Percentiles rank a stretch among this genome's conserved stretches.
These are phyloP conservation scores for Diddensiella santjacobensis DNA, from an alignment of 805 yeast species.

Conservation along the genomic window DNA sequence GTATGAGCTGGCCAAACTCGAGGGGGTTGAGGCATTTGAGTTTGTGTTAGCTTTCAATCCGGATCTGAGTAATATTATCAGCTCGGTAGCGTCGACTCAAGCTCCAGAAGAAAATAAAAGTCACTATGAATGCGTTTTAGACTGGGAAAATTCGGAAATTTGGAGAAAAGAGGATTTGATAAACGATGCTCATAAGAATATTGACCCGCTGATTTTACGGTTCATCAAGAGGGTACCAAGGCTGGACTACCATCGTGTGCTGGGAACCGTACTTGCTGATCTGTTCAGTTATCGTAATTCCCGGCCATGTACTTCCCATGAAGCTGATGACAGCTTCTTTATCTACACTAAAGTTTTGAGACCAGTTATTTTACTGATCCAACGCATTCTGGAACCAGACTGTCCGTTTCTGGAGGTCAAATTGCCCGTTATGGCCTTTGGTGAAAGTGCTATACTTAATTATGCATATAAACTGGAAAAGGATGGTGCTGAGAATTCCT, in stretches of 20 bases:
- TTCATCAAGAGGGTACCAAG: background rate
- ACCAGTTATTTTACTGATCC: too few species aligned
- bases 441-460: background rate
- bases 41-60: background rate
- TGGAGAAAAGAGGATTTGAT: background rate
- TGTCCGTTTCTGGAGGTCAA: too few species aligned
- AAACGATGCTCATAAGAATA: background rate
- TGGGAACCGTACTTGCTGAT: background rate
- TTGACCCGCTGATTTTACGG: background rate
- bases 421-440: background rate
- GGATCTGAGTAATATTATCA: background rate
- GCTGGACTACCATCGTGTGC: background rate
- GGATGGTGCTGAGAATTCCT: too few species aligned
- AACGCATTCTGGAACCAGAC: too few species aligned
- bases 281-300: too few species aligned
- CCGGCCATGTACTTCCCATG: too few species aligned
- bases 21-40: background rate
- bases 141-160: background rate
- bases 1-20: background rate
- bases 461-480: background rate
- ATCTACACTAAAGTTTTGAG: too few species aligned
- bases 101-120: background rate
- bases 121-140: background rate
- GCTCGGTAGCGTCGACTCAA: background rate
- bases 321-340: too few species aligned